Percentiles rank a stretch among this genome's conserved stretches.
Conservation (phyloP, 257 asterid genomes). For the Fraxinus cuspidata region DNA sequence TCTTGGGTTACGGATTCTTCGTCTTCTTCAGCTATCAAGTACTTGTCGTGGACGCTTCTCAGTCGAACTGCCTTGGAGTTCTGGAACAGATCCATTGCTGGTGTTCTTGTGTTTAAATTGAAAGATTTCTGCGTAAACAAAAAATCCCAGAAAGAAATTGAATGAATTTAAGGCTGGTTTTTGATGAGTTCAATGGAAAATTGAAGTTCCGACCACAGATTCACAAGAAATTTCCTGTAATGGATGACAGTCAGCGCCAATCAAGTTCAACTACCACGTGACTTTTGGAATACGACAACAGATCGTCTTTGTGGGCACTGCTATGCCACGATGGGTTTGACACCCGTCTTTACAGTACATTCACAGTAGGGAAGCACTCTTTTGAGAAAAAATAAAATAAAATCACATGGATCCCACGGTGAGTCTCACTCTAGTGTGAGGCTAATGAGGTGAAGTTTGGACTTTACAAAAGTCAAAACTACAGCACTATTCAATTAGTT, state of each 20-base stretch:
- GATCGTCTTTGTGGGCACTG: no score
- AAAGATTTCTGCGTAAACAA: slow-evolving; percentile 15
- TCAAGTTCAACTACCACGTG: background rate
- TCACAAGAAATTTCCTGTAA: background rate
- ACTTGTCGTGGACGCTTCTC: slow-evolving; percentile 57
- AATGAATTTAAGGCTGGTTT: background rate
- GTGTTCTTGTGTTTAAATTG: slow-evolving; percentile 25
- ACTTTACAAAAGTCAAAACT: no score
- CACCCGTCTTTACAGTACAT: no score
- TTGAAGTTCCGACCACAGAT: background rate
- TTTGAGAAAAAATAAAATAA: no score
- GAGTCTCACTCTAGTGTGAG: no score
- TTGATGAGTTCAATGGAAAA: background rate
- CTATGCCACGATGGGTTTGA: no score
- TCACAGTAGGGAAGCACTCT: no score
- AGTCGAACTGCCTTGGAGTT: slow-evolving; percentile 66
- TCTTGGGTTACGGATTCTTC: slow-evolving; percentile 60
- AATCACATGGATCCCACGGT: no score
- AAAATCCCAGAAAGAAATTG: background rate
- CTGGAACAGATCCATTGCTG: slow-evolving; percentile 68
- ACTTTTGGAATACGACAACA: no score
- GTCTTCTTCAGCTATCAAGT: slow-evolving; percentile 60
- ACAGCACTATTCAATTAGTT: no score
- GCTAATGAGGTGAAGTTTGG: no score
- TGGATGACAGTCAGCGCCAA: background rate